Evolutionary conservation across 2,329 filamentous ascomycete genomes (phyloP), one percentile per base, ranked within the genome.

Genomic region (Pyricularia grisea): DNA sequence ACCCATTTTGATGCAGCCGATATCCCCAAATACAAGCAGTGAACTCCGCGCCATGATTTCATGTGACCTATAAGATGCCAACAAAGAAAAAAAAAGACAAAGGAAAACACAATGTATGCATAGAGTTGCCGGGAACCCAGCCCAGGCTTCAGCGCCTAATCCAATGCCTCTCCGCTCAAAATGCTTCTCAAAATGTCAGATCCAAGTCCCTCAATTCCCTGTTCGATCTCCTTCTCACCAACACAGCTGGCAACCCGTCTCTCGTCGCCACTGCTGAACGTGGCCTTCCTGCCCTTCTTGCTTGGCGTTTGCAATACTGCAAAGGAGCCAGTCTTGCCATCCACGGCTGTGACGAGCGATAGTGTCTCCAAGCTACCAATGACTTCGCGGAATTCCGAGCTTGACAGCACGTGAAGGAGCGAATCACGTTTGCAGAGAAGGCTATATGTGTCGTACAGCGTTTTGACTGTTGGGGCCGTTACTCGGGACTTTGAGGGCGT

Each of bases 311-410:
- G 87, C 36, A 87, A 76, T 74, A 82, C 80, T 63, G 86, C 79
- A 75, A 91, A 89, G 72, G 85, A 92, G 65, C 87, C 91, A 67
- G 82, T 90, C 81, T 86, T 92, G 74, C 82, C 92, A 81, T 85
- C 92, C 76, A 81, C 92, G 75, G 80, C 90, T 79, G 77, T 90
- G 6, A 97, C 85, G 27, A 98, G 82, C 1, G 92, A 94, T 65
- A 97, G 81, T 0, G 94, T 95, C 81, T 99, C 95, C 68, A 99
- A 80, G 73, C 92, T 96, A 50, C 91, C 89, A 25, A 97, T 84
- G 5, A 99, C 94, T 78, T 99, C 95, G 70, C 93, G 88, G 78
- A 99, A 99, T 78, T 99, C 95, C 5, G 93, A 95, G 75, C 88
- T 91, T 1, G 93, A 95, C 2, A 99, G 86, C 0, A 94, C 92